Base-by-base conservation (phyloP, 1,139 yeast genomes). In the Hansenula sp. region DNA sequence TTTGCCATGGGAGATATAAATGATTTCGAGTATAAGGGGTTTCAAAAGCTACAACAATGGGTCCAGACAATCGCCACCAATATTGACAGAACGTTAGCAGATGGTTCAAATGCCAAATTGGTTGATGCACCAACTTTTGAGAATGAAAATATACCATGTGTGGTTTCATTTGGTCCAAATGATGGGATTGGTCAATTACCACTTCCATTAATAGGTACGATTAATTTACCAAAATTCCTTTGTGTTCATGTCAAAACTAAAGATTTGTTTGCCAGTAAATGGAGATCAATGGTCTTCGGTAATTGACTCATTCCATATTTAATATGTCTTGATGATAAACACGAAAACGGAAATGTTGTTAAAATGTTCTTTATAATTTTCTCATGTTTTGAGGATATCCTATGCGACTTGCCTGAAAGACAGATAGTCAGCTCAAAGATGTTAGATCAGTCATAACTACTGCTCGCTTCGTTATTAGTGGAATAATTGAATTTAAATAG, bases 1-100 rank as follows among this genome's bases (percentile, higher is more conserved):
- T 55, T 54, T 43, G 58, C 58, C 3, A 41, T 53, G 33, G 59
- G 59, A 6, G 59, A 54, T 40, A 42, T 51, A 19, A 41, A 36
- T 24, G 40, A 42, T 40, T 44, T 31, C 36, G 41, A 40, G 3
- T 27, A 32, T 27, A 53, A 54, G 35, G 33, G 49, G 16, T 15
- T 52, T 3, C 2, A 18, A 8, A 42, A 27, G 6, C 28, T 35
- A 29, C 43, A 43, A 3, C 32, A 42, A 16, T 43, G 49, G 47
- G 27, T 44, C 12, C 12, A 17, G 7, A 33, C 41, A 10, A 12
- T 38, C 4, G n/a, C 36, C 5, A 10, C 19, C 5, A 38, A 38
- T 32, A 32, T 33, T 12, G 12, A 5, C 10, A 6, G 3, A 2
- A 19, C 9, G 6, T 12, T 38, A 19, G 25, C 8, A 21, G 25